These are phyloP conservation scores for Metschnikowia reukaufii DNA, from an alignment of 805 yeast genomes.

Conservation along the genomic window DNA sequence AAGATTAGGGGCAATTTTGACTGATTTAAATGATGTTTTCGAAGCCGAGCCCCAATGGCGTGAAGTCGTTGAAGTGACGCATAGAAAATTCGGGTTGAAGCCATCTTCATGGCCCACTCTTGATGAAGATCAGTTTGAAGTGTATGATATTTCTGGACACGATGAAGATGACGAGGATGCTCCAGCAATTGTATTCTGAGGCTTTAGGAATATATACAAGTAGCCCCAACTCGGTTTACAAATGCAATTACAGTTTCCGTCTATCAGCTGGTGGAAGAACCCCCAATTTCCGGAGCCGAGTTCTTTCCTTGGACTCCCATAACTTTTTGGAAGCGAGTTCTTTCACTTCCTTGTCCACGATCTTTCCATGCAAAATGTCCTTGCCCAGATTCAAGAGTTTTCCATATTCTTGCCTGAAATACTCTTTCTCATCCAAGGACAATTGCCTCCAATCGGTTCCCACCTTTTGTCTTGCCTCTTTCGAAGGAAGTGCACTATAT, in stretches of 20 bases:
- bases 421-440: slow-evolving; percentile 29
- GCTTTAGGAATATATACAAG: not conserved
- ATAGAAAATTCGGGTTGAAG: slow-evolving; percentile 5
- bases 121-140: slow-evolving; percentile 25
- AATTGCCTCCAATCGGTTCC: slow-evolving; percentile 28
- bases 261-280: slow-evolving; percentile 6
- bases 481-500: slow-evolving; percentile 16
- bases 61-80: slow-evolving; percentile 10
- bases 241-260: slow-evolving; percentile 1
- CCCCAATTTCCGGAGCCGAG: slow-evolving; percentile 16
- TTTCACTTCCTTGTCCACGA: slow-evolving; percentile 30
- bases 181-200: slow-evolving; percentile 24
- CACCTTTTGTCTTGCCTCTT: slow-evolving; percentile 18
- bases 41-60: slow-evolving; percentile 21
- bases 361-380: slow-evolving; percentile 30
- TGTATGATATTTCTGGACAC: slow-evolving; percentile 23
- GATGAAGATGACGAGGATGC: slow-evolving; percentile 30
- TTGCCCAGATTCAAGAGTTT: slow-evolving; percentile 28
- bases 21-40: slow-evolving; percentile 19
- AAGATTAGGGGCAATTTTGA: slow-evolving; percentile 20
- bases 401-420: slow-evolving; percentile 28
- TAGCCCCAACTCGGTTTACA: too few relatives aligned
- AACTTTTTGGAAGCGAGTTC: slow-evolving; percentile 12
- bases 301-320: slow-evolving; percentile 13
- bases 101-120: not conserved